Percentiles rank a stretch among this genome's conserved stretches.
Conservation (phyloP, 257 asterid genomes). For the Henckelia pumila region DNA sequence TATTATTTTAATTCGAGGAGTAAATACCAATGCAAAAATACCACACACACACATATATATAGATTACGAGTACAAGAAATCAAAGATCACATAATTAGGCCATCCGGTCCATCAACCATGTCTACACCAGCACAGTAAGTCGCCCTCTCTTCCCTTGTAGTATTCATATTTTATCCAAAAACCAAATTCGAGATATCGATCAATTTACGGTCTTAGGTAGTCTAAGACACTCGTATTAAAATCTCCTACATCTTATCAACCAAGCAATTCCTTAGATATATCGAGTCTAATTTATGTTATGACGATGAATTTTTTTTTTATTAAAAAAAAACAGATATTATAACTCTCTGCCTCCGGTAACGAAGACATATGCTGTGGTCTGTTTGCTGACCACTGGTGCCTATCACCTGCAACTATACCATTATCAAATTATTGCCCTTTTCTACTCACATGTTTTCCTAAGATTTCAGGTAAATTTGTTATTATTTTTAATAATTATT, state of each 20-base stretch:
- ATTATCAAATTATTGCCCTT: constrained; percentile 28
- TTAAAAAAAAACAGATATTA: constrained; percentile 35
- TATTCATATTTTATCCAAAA: no score
- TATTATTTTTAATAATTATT: background rate
- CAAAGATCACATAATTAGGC: background rate
- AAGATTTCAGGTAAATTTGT: constrained; percentile 37
- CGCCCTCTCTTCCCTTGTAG: background rate
- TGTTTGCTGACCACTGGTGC: constrained; percentile 44
- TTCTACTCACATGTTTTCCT: constrained; percentile 37
- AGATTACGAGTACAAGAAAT: background rate
- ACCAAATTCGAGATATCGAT: no score
- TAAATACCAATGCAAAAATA: no score
- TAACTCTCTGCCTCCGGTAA: constrained; percentile 45
- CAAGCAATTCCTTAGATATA: no score
- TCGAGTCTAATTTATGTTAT: background rate
- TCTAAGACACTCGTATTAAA: background rate
- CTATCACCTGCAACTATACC: constrained; percentile 30
- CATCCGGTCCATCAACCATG: constrained; percentile 26
- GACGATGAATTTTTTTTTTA: no score
- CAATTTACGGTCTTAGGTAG: background rate
- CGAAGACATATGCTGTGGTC: constrained; percentile 43
- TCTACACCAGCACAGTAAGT: constrained; percentile 36
- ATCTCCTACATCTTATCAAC: no score
- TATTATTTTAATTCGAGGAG: no score
- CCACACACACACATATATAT: background rate